These are phyloP conservation scores for Lathyrus aphaca DNA, from an alignment of 306 rosid genomes.

Conservation along the genomic window DNA sequence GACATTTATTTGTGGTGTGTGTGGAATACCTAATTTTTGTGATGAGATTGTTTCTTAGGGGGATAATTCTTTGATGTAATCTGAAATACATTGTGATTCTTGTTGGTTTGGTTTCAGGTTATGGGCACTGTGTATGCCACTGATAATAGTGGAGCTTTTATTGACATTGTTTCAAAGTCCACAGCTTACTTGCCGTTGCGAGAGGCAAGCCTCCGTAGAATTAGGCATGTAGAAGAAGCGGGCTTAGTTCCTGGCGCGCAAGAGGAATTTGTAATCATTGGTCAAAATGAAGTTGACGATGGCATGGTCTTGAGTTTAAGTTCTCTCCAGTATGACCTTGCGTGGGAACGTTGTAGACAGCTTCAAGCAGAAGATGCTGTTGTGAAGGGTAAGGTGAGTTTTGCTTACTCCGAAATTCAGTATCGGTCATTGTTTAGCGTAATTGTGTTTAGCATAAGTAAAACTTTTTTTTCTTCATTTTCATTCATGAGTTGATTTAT, in stretches of 20 bases:
- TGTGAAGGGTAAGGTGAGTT: slow-evolving; percentile 95
- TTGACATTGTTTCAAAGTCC: slow-evolving; percentile 86
- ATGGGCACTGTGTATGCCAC: slow-evolving; percentile 75
- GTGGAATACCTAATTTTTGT: slow-evolving; percentile 14
- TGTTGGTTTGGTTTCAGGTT: slow-evolving; percentile 58
- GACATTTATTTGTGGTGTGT: neutral
- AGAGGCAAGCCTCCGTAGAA: slow-evolving; percentile 72
- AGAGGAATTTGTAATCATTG: slow-evolving; percentile 84
- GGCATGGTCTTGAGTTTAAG: slow-evolving; percentile 79
- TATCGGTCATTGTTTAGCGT: slow-evolving; percentile 16
- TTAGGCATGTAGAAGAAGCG: slow-evolving; percentile 76
- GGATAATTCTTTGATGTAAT: slow-evolving; percentile 16
- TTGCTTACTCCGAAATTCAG: slow-evolving; percentile 25
- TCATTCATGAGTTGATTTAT: neutral
- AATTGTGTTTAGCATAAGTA: slow-evolving; percentile 1
- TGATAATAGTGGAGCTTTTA: slow-evolving; percentile 77
- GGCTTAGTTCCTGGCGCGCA: slow-evolving; percentile 76
- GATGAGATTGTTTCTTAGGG: neutral
- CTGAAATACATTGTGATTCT: slow-evolving; percentile 26
- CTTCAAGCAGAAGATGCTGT: slow-evolving; percentile 96
- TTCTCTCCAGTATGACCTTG: slow-evolving; percentile 74
- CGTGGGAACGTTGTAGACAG: slow-evolving; percentile 97
- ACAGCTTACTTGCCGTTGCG: slow-evolving; percentile 80
- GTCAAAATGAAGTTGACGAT: slow-evolving; percentile 80
- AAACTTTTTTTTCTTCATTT: too few relatives aligned